These are phyloP conservation scores for Trematosphaeria pertusa DNA, from an alignment of 2,329 filamentous ascomycete species.

Conservation along the genomic window DNA sequence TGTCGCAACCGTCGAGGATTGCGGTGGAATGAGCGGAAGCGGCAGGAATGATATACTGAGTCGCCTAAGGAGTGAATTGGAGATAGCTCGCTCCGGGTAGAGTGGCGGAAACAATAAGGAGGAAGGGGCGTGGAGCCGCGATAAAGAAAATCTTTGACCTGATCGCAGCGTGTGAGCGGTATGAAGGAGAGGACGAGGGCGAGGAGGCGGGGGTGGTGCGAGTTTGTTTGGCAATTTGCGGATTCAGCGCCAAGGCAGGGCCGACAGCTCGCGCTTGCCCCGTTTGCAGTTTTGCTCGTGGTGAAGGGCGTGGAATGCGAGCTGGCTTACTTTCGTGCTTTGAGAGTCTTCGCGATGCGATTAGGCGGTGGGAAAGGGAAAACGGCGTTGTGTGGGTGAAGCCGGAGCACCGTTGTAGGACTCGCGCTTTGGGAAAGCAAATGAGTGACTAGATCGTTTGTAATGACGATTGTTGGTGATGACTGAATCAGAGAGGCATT, in stretches of 20 bases:
- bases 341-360: background rate
- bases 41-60: conserved; percentile 26
- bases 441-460: background rate
- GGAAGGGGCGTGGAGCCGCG: conserved; percentile 12
- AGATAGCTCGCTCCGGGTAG: conserved; percentile 34
- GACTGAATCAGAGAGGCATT: too few species aligned
- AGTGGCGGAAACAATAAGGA: conserved; percentile 29
- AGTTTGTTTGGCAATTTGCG: conserved; percentile 30
- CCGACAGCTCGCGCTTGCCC: conserved; percentile 22
- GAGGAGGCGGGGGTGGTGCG: conserved; percentile 8
- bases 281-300: conserved; percentile 22
- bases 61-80: conserved; percentile 44
- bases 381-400: background rate
- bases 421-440: too few species aligned
- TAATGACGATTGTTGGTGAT: background rate
- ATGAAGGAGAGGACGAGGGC: conserved; percentile 14
- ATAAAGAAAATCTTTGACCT: conserved; percentile 11
- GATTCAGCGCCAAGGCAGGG: conserved; percentile 28
- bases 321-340: conserved; percentile 1
- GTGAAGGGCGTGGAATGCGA: conserved; percentile 12
- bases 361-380: too few species aligned
- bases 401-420: too few species aligned
- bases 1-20: too few species aligned
- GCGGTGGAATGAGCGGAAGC: conserved; percentile 25
- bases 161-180: conserved; percentile 21